Base-by-base conservation (phyloP, 2,329 filamentous ascomycete species). In the Zymoseptoria pseudotritici region DNA sequence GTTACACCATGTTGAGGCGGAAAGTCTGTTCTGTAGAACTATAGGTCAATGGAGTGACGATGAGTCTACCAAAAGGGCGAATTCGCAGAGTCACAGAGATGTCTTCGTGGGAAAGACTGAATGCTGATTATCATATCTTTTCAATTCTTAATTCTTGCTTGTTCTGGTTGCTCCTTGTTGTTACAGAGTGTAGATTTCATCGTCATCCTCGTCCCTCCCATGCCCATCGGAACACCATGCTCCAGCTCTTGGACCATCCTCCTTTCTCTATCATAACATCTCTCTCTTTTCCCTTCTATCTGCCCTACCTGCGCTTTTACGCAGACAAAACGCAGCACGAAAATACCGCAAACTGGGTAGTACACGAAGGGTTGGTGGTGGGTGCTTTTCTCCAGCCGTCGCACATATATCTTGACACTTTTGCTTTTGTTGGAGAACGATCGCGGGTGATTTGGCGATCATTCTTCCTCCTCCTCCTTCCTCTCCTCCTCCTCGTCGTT, bases 401-500 rank as follows among this genome's bases (percentile, higher is more conserved):
- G 13, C 36, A 17, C 13, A 46, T 46, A 46, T 46, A 29, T 46
- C 36, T 46, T 46, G 13, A 46, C 36, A 46, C 36, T 7, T 2
- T 46, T 13, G 17, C 17, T 46, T n/a, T n/a, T 46, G 1, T 29
- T 29, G 26, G 8, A 29, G 36, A 46, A n/a, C 36, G 36, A 46
- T 46, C 17, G 36, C 5, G 13, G 31, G 13, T 4, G 7, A 5
- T 42, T 17, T 17, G 1, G 36, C 36, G 36, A 46, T 46, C 36
- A 4, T 55, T 56, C 36, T 8, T 56, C 53, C 11, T 49, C 49
- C 49, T 54, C 55, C 52, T 63, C 55, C 64, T 66, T 8, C 62
- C 57, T 51, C 61, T 57, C 50, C 61, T 56, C 61, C 65, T 67
- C 61, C 62, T 64, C 54, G 61, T 63, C n/a, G 65, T 57, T 56